Percentiles rank a stretch among this genome's conserved stretches.
These are phyloP conservation scores for Gossypium trilobum DNA, from an alignment of 441 rosid genomes.

Conservation along the genomic window DNA sequence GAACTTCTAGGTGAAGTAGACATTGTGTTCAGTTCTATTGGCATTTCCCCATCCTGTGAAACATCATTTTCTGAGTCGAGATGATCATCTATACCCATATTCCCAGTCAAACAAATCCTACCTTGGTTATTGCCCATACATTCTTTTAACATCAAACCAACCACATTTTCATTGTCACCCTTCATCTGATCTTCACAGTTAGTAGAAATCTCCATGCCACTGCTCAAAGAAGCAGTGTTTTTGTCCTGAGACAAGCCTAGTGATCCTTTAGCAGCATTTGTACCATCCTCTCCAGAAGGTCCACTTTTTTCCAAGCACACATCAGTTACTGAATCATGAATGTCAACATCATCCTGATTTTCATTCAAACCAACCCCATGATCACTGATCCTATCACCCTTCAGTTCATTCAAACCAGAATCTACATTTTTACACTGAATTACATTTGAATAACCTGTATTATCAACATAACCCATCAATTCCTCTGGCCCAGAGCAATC, in stretches of 20 bases:
- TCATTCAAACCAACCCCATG: slow-evolving; percentile 6
- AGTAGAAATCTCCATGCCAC: slow-evolving; percentile 10
- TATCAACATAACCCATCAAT: slow-evolving; percentile 8
- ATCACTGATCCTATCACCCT: neutral
- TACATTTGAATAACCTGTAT: neutral
- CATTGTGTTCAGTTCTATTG: slow-evolving; percentile 7
- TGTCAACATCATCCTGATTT: slow-evolving; percentile 8
- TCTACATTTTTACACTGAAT: slow-evolving; percentile 5
- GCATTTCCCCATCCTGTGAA: slow-evolving; percentile 13
- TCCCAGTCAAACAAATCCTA: slow-evolving; percentile 19
- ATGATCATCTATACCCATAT: slow-evolving; percentile 14
- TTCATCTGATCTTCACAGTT: slow-evolving; percentile 3
- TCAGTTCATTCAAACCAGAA: neutral
- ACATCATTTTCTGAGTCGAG: slow-evolving; percentile 16
- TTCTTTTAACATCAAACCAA: slow-evolving; percentile 4
- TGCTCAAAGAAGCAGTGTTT: slow-evolving; percentile 20
- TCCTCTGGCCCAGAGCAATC: slow-evolving; percentile 13
- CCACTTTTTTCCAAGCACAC: neutral
- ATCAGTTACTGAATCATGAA: neutral
- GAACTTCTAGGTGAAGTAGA: slow-evolving; percentile 14
- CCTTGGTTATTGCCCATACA: slow-evolving; percentile 10
- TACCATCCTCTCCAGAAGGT: slow-evolving; percentile 12
- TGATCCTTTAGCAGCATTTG: slow-evolving; percentile 18
- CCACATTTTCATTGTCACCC: slow-evolving; percentile 12
- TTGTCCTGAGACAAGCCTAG: slow-evolving; percentile 16